Evolutionary conservation across 192 early-diverging fungal genomes (phyloP).

Genomic region (Umbelopsis ramanniana): DNA sequence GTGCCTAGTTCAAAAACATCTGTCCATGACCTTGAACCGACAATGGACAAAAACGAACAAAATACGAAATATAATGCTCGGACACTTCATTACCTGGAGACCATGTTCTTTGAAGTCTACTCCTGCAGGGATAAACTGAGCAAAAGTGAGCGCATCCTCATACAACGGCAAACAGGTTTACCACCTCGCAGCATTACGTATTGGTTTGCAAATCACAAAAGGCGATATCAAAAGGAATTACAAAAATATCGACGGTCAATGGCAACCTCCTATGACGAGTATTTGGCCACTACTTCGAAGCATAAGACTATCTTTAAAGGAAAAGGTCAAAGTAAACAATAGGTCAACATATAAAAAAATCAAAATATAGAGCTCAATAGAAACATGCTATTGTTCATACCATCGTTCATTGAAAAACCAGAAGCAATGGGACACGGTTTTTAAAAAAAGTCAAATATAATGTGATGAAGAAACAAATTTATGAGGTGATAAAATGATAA

Average conservation of each 20-base stretch:
- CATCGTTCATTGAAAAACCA: too few relatives aligned
- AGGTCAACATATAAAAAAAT: not conserved
- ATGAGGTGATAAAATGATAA: too few relatives aligned
- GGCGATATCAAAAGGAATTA: slow-evolving; percentile 26
- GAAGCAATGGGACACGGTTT: too few relatives aligned
- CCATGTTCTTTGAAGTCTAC: slow-evolving; percentile 36
- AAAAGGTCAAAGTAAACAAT: not conserved
- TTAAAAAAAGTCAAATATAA: too few relatives aligned
- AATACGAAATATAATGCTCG: slow-evolving; percentile 24
- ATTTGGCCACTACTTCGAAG: not conserved
- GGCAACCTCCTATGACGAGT: not conserved
- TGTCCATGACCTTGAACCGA: not conserved
- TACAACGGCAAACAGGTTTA: slow-evolving; percentile 32
- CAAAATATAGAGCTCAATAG: not conserved
- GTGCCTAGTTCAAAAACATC: not conserved
- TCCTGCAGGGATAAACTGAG: slow-evolving; percentile 35
- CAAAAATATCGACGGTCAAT: slow-evolving; percentile 21
- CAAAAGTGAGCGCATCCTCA: slow-evolving; percentile 32
- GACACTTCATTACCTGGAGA: slow-evolving; percentile 34
- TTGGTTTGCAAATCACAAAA: slow-evolving; percentile 45
- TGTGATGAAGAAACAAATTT: too few relatives aligned
- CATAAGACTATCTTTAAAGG: too few relatives aligned
- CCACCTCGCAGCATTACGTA: slow-evolving; percentile 40
- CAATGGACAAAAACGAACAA: not conserved
- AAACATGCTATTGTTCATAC: too few relatives aligned